Conservation (phyloP, 2,329 filamentous ascomycete species). For the Apiospora rasikravindrae region DNA sequence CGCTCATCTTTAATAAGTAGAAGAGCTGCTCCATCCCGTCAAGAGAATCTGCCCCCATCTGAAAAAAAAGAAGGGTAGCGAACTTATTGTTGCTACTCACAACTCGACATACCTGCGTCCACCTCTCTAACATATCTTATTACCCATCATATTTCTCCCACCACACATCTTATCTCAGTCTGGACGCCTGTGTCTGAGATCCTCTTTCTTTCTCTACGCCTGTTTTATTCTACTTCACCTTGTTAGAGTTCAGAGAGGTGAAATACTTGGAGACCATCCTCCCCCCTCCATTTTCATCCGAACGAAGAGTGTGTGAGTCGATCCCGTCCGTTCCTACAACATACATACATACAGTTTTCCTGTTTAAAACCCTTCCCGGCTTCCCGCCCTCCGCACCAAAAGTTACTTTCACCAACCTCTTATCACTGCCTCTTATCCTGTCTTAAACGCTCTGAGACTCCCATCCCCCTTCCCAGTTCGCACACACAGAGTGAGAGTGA, state of each 20-base stretch:
- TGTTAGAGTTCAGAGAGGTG: constrained; percentile 15
- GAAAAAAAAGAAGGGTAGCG: constrained; percentile 16
- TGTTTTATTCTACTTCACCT: constrained; percentile 7
- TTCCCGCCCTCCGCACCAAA: constrained; percentile 20
- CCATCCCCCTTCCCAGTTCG: neutral
- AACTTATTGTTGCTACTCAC: constrained; percentile 14
- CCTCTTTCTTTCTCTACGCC: constrained; percentile 7
- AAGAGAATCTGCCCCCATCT: constrained; percentile 14
- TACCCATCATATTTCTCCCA: neutral
- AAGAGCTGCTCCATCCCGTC: constrained; percentile 14
- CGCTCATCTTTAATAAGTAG: constrained; percentile 3
- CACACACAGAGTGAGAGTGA: neutral
- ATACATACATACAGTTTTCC: neutral
- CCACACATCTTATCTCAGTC: neutral
- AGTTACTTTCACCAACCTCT: constrained; percentile 20
- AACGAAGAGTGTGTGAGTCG: constrained; percentile 15
- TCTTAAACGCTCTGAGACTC: constrained; percentile 4
- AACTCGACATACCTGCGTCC: neutral
- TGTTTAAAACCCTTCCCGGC: constrained; percentile 20
- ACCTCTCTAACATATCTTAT: neutral
- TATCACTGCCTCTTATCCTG: constrained; percentile 19
- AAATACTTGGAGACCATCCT: constrained; percentile 16
- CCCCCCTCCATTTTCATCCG: constrained; percentile 6
- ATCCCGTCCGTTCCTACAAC: constrained; percentile 13
- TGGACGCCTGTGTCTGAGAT: constrained; percentile 15